phyloP scores from a whole-genome alignment of 176 grass and related monocot species.

The Juncus effusus region DNA sequence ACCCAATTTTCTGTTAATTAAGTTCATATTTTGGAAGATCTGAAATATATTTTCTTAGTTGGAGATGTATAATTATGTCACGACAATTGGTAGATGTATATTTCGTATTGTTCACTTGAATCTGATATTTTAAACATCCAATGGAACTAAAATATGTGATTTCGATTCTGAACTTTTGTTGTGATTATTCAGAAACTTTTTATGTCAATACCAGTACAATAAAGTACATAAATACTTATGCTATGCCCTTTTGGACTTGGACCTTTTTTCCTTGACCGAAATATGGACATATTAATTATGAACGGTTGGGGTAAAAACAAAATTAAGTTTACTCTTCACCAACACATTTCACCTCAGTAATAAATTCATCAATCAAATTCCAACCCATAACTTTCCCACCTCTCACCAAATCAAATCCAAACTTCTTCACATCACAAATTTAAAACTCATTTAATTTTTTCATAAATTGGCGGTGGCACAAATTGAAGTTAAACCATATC shows the following conservation, averaged over 20 bases:
- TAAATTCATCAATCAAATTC: conserved; percentile 19
- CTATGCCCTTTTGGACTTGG: not conserved
- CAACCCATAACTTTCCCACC: conserved; percentile 25
- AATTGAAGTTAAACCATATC: not conserved
- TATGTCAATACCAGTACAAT: conserved; percentile 16
- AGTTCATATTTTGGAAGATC: too few species aligned
- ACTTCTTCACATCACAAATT: not conserved
- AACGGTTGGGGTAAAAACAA: conserved; percentile 15
- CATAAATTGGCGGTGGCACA: too few species aligned
- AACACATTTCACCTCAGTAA: conserved; percentile 24
- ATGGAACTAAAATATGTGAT: too few species aligned
- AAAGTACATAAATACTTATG: conserved; percentile 2
- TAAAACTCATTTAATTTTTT: too few species aligned
- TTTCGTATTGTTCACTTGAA: too few species aligned
- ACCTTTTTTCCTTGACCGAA: conserved; percentile 7
- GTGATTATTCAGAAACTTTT: not conserved
- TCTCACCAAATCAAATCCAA: conserved; percentile 10
- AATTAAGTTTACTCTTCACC: conserved; percentile 15
- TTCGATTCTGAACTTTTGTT: too few species aligned
- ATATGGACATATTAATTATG: conserved; percentile 9
- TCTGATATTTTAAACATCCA: too few species aligned
- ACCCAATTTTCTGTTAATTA: too few species aligned
- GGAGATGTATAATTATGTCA: too few species aligned
- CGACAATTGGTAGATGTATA: too few species aligned
- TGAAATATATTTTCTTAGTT: too few species aligned